phyloP scores from a whole-genome alignment of 495 filamentous ascomycete species.

The Poronia punctata region DNA sequence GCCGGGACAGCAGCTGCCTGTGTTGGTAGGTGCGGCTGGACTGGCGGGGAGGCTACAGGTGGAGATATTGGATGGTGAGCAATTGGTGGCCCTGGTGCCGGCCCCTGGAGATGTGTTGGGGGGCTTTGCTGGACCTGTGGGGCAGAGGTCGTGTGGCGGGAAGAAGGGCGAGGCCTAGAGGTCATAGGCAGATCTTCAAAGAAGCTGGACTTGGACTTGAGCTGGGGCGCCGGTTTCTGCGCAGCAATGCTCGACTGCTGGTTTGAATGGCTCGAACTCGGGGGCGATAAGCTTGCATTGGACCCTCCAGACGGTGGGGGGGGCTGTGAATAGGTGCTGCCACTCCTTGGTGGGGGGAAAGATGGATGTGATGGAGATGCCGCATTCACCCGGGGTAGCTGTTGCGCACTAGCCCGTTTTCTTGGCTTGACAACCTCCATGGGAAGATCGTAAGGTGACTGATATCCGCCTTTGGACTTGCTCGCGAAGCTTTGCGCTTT shows the following conservation, averaged over 20 bases:
- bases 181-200: conserved; percentile 81
- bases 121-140: conserved; percentile 34
- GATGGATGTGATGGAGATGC: conserved; percentile 38
- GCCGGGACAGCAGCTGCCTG: conserved; percentile 26
- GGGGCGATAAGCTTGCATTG: conserved; percentile 25
- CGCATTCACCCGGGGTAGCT: conserved; percentile 24
- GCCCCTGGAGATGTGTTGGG: conserved; percentile 21
- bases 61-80: conserved; percentile 16
- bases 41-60: conserved; percentile 22
- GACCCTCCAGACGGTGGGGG: conserved; percentile 29
- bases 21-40: conserved; percentile 20
- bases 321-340: conserved; percentile 46
- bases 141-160: conserved; percentile 31
- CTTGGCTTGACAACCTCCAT: conserved; percentile 72
- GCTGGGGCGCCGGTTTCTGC: conserved; percentile 25
- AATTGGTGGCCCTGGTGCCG: conserved; percentile 27
- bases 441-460: conserved; percentile 89
- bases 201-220: conserved; percentile 51
- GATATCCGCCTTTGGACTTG: conserved; percentile 83
- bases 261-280: conserved; percentile 29
- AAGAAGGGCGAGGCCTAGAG: conserved; percentile 48
- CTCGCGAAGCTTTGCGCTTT: conserved; percentile 77
- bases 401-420: conserved; percentile 45
- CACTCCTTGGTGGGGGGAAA: conserved; percentile 51
- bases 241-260: conserved; percentile 19